Evolutionary conservation across 2,329 filamentous ascomycete species (phyloP).

Genomic region (Erysiphe pulchra): DNA sequence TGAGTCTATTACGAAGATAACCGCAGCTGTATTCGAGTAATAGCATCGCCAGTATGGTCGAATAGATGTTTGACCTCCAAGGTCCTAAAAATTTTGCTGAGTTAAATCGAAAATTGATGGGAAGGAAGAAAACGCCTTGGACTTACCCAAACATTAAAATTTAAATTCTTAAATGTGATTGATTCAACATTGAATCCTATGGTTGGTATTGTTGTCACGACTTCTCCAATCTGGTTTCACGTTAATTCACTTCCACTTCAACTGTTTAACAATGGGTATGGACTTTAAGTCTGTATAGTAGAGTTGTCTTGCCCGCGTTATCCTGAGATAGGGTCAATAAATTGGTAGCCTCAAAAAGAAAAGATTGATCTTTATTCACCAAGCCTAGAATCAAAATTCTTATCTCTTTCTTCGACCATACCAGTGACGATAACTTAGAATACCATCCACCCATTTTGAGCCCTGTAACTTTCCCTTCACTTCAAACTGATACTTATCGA

Average conservation of each 20-base stretch:
- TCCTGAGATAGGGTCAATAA: constrained; percentile 28
- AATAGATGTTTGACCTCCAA: constrained; percentile 96
- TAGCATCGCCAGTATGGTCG: constrained; percentile 98
- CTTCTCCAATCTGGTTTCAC: constrained; percentile 60
- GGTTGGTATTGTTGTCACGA: constrained; percentile 95
- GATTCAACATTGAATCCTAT: constrained; percentile 99
- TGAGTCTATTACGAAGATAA: constrained; percentile 95
- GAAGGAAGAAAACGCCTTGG: background rate
- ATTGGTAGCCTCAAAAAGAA: too few species aligned
- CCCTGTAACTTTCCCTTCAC: constrained; percentile 5
- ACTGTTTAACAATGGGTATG: constrained; percentile 1
- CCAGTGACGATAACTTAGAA: constrained; percentile 43
- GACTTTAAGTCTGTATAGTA: constrained; percentile 90
- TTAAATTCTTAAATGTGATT: constrained; percentile 92
- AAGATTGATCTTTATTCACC: constrained; percentile 25
- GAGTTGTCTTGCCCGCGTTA: constrained; percentile 92
- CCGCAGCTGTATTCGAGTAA: constrained; percentile 93
- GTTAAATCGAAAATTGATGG: background rate
- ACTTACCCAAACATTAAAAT: constrained; percentile 93
- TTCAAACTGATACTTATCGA: background rate
- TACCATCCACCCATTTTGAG: constrained; percentile 35
- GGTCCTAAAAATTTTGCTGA: constrained; percentile 29
- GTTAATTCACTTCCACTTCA: constrained; percentile 2
- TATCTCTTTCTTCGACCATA: constrained; percentile 95
- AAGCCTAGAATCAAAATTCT: constrained; percentile 83